Percentiles rank a stretch among this genome's conserved stretches.
phyloP scores from a whole-genome alignment of 1,284 basidiomycete species.

The Microbotryum saponariae region DNA sequence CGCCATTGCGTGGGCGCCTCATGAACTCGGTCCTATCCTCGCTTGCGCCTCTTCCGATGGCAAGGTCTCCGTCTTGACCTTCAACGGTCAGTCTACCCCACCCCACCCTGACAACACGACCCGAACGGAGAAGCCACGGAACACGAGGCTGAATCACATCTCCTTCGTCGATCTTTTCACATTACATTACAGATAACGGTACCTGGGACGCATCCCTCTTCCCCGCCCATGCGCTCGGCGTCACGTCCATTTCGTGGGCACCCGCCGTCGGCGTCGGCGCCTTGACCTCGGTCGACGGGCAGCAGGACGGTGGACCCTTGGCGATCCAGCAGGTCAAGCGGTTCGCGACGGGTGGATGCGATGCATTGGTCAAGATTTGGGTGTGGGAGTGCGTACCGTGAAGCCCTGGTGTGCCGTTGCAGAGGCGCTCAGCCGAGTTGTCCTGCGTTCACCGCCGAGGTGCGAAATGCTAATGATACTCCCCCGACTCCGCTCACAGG shows the following conservation, averaged over 20 bases:
- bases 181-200: constrained; percentile 64
- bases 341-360: constrained; percentile 92
- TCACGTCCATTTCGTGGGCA: constrained; percentile 96
- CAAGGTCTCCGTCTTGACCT: constrained; percentile 90
- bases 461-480: too few species aligned
- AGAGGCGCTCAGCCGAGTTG: background rate
- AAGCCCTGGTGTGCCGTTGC: background rate
- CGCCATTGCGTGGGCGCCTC: constrained; percentile 95
- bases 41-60: constrained; percentile 98
- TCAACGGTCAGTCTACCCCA: constrained; percentile 68
- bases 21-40: constrained; percentile 91
- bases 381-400: constrained; percentile 49
- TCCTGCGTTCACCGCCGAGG: background rate
- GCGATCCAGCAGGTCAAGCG: constrained; percentile 51
- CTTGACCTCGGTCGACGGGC: constrained; percentile 12
- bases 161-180: background rate
- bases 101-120: background rate
- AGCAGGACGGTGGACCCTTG: background rate
- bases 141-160: too few species aligned
- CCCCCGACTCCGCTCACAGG: background rate
- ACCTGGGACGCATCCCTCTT: constrained; percentile 94
- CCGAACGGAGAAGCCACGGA: too few species aligned
- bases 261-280: constrained; percentile 55
- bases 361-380: constrained; percentile 95
- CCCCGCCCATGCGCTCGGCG: constrained; percentile 90